phyloP scores from a whole-genome alignment of 805 yeast species.

The Grigorovia yakushimaensis region DNA sequence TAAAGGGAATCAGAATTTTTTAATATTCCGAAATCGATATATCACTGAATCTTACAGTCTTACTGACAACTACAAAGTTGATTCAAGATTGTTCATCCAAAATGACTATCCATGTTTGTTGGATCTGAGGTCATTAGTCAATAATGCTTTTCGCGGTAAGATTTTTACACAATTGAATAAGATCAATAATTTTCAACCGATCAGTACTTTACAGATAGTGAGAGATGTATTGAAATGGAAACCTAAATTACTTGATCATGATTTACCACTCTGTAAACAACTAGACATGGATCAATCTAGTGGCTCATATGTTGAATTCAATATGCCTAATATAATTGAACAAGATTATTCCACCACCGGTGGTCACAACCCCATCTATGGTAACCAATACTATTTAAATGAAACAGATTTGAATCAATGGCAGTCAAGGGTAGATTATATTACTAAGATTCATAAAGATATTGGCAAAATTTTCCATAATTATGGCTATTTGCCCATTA shows the following conservation, averaged over 20 bases:
- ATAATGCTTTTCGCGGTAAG: background rate
- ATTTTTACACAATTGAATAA: background rate
- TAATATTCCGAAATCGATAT: background rate
- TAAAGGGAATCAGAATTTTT: background rate
- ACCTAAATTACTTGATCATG: background rate
- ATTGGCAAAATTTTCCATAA: conserved; percentile 37
- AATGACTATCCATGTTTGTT: background rate
- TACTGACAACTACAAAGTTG: background rate
- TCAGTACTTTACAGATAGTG: background rate
- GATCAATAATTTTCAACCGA: background rate
- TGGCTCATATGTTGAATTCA: conserved; percentile 55
- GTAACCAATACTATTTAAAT: background rate
- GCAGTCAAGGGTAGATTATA: conserved; percentile 4
- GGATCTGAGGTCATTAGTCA: background rate
- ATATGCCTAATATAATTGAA: conserved; percentile 26
- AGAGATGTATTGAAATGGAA: background rate
- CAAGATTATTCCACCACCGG: conserved; percentile 9
- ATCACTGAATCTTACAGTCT: background rate
- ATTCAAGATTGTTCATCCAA: background rate
- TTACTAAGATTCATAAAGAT: background rate
- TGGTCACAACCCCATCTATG: background rate
- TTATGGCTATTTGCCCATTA: conserved; percentile 59
- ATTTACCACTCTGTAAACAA: background rate
- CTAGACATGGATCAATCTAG: background rate
- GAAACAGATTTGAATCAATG: conserved; percentile 1